phyloP scores from a whole-genome alignment of 2,329 filamentous ascomycete genomes.

The Colletotrichum tropicale region DNA sequence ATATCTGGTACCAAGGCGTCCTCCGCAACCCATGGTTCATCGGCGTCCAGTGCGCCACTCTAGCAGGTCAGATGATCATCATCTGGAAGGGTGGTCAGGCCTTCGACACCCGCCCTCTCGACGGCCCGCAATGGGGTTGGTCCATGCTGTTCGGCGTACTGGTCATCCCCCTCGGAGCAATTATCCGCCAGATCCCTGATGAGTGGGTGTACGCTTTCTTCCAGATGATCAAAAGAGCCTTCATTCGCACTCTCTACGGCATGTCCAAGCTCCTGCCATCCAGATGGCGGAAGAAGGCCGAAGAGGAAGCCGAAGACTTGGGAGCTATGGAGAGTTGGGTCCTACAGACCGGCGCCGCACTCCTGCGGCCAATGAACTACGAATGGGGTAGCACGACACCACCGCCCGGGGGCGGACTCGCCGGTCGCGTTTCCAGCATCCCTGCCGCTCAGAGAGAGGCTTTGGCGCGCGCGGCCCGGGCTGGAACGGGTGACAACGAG shows the following conservation, averaged over 20 bases:
- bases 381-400: constrained; percentile 23
- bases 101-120: constrained; percentile 66
- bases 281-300: constrained; percentile 21
- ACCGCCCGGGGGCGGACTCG: constrained; percentile 14
- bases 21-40: constrained; percentile 79
- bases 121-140: constrained; percentile 72
- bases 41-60: constrained; percentile 67
- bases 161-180: constrained; percentile 64
- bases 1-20: constrained; percentile 78
- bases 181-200: constrained; percentile 47
- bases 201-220: constrained; percentile 38
- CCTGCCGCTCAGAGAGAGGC: constrained; percentile 24
- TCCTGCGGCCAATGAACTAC: constrained; percentile 25
- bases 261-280: constrained; percentile 20
- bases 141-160: constrained; percentile 71
- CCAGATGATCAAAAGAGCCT: constrained; percentile 30
- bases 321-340: constrained; percentile 25
- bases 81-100: constrained; percentile 72
- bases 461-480: constrained; percentile 5
- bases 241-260: constrained; percentile 25
- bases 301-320: constrained; percentile 9
- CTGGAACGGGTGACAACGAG: constrained; percentile 12
- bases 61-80: constrained; percentile 74
- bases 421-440: constrained; percentile 22
- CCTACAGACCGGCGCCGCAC: constrained; percentile 24